Base-by-base conservation (phyloP, 2,329 filamentous ascomycete genomes). In the Cladorrhinum sp. region DNA sequence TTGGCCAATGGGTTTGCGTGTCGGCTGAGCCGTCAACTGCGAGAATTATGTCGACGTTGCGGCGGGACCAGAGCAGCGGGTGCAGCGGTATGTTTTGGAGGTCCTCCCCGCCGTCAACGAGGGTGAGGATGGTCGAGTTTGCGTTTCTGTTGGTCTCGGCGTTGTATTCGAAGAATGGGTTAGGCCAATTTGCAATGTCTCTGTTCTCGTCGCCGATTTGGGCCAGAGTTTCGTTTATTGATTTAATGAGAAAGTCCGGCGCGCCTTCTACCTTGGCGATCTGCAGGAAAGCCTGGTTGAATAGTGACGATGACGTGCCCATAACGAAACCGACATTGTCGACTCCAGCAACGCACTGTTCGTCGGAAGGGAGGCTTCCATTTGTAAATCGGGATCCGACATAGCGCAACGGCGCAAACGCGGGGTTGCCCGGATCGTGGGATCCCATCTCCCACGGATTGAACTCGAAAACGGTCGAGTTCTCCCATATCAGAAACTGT, bases 261-360 rank as follows among this genome's bases (percentile, higher is more conserved):
- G 81, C 73, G 20, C 74, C 72, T 2, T 54, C 57, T 8, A 71
- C 69, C 6, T 72, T 73, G 63, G 90, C 82, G 57, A 94, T 77
- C 10, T 84, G 75, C 2, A 92, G 78, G 18, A 96, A 75, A 67
- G 90, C 83, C 68, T 86, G 79, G 76, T 96, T 96, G 81, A 96
- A 96, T 1, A 96, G 80, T 0, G 90, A 89, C 0, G 88, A 91
- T 16, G 88, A 92, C 0, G 92, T 96, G 52, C 92, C 92, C 86
- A 96, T 92, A n/a, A 96, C 79, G 70, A 85, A 96, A 3, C 91
- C 91, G 20, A 84, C 84, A 68, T 92, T 92, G 74, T 96, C 92
- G 64, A 92, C 92, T 0, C 92, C 92, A 5, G 82, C 79, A 10
- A 95, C 82, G 69, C 92, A 96, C 54, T 75, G 71, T 42, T 82